phyloP scores from a whole-genome alignment of 345 rosid species.

The Sisymbrium altissimum region DNA sequence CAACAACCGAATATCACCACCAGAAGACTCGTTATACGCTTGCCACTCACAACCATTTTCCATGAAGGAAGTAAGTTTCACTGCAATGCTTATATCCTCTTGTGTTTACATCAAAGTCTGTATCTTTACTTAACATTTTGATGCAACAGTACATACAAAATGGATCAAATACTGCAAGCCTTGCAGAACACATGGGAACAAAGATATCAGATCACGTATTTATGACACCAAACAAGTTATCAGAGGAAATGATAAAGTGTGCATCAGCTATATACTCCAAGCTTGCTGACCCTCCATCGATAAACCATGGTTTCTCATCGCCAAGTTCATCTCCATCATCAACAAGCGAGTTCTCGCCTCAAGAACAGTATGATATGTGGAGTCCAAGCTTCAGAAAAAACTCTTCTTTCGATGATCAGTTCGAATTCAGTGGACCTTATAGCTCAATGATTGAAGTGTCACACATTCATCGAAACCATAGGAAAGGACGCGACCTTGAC shows the following conservation, averaged over 20 bases:
- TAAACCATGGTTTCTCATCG: slow-evolving; percentile 68
- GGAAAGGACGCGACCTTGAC: slow-evolving; percentile 72
- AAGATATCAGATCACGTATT: slow-evolving; percentile 78
- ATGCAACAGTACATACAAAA: slow-evolving; percentile 65
- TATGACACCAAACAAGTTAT: slow-evolving; percentile 81
- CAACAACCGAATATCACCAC: slow-evolving; percentile 45
- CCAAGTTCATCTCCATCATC: slow-evolving; percentile 82
- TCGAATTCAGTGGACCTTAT: slow-evolving; percentile 95
- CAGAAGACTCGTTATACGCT: slow-evolving; percentile 50
- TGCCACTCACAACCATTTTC: slow-evolving; percentile 83
- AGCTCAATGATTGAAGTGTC: slow-evolving; percentile 91
- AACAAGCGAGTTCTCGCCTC: slow-evolving; percentile 66
- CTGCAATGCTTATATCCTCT: background rate
- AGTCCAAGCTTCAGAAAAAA: slow-evolving; percentile 83
- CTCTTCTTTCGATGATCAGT: slow-evolving; percentile 78
- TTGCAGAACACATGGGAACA: slow-evolving; percentile 94
- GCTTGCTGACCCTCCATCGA: slow-evolving; percentile 79
- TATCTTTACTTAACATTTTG: background rate
- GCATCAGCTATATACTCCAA: slow-evolving; percentile 78
- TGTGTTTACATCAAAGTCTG: background rate
- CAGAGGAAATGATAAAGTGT: slow-evolving; percentile 93
- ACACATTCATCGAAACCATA: slow-evolving; percentile 64
- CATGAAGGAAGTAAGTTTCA: slow-evolving; percentile 59
- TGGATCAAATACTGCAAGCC: slow-evolving; percentile 61
- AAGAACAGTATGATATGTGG: slow-evolving; percentile 76